Evolutionary conservation across 805 yeast genomes (phyloP), one percentile per base, ranked within the genome.

Genomic region (Hyphopichia homilentoma): DNA sequence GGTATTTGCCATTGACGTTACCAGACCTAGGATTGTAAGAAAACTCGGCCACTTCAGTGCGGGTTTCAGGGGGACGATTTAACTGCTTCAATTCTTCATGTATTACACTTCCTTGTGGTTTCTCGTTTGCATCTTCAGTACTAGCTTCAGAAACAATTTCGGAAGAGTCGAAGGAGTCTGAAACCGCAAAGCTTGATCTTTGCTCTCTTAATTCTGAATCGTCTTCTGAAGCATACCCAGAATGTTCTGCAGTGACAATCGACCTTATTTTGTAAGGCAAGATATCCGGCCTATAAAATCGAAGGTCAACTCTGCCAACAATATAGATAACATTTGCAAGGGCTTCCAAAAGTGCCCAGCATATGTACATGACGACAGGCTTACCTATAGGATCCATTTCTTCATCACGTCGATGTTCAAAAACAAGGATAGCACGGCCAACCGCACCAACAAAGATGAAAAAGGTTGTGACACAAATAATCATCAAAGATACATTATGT

Each of bases 271-370:
- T 56, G 25, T 48, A 46, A 11, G 67, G 70, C 37, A 75, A 59
- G 28, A 54, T 58, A 54, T 82, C 89, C 12, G 93, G 90, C 57
- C 84, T 77, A 68, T 84, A 84, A 59, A 84, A 84, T 54, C 93
- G 70, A 47, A 84, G 65, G 53, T 84, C 93, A 32, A 80, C 76
- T 53, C 94, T 72, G n/a, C 79, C 77, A 21, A 79, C 47, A 34
- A 84, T 52, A 50, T 79, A 81, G 21, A 79, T 40, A 7, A 77
- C 33, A 41, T 79, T 73, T 35, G 79, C 75, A 18, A 80, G 45
- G 0, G 68, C 61, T 60, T 84, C 93, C 30, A 80, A 61, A 4
- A 70, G 73, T 20, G 90, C 89, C 77, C 85, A 82, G 44, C 75
- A 60, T 19, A 79, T 63, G 53, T 81, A 83, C 77, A 80, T 75